These are phyloP conservation scores for Picochlorum sp. DNA, from an alignment of 139 green algal genomes.

Conservation along the genomic window DNA sequence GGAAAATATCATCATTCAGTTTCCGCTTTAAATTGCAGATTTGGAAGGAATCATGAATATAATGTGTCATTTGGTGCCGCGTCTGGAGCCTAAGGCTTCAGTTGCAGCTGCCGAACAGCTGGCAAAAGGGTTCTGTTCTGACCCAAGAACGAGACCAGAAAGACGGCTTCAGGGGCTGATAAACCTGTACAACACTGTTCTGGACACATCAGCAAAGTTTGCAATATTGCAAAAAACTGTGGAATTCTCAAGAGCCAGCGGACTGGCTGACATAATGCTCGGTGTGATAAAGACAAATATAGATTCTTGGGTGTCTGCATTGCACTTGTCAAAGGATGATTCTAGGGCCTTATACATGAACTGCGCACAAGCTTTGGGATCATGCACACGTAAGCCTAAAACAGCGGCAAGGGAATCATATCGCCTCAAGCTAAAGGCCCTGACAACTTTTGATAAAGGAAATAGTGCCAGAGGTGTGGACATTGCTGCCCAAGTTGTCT, in stretches of 20 bases:
- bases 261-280: conserved; percentile 20
- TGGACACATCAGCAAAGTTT: conserved; percentile 13
- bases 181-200: conserved; percentile 31
- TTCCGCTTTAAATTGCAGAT: conserved; percentile 8
- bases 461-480: background rate
- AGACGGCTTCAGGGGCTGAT: conserved; percentile 26
- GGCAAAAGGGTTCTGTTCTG: conserved; percentile 4
- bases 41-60: conserved; percentile 39
- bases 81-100: conserved; percentile 5
- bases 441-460: conserved; percentile 21
- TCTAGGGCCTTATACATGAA: conserved; percentile 15
- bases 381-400: conserved; percentile 20
- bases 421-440: conserved; percentile 14
- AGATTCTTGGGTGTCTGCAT: conserved; percentile 17
- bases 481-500: conserved; percentile 9
- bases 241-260: conserved; percentile 3
- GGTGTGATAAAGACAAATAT: conserved; percentile 8
- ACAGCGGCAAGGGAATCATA: conserved; percentile 26
- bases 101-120: conserved; percentile 7
- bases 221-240: conserved; percentile 21
- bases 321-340: conserved; percentile 2
- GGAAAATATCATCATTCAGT: background rate
- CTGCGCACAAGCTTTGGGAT: conserved; percentile 14
- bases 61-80: conserved; percentile 29
- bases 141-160: background rate